Percentiles rank a stretch among this genome's conserved stretches.
Evolutionary conservation across 441 rosid species (phyloP).

Genomic region (Bocquillonia castaneifolia): DNA sequence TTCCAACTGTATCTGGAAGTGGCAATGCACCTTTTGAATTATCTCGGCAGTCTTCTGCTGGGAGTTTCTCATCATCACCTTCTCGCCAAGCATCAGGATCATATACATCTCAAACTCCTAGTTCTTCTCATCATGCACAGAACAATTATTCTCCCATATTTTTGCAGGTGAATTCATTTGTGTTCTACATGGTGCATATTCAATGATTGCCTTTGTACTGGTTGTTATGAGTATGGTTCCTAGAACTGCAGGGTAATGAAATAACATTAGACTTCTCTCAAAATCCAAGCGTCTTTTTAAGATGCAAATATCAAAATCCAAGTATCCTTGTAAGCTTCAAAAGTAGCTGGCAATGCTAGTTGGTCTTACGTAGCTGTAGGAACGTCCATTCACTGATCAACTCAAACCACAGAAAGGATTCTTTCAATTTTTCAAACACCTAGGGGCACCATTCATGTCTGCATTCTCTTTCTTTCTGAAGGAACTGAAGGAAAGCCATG

Average conservation of each 20-base stretch:
- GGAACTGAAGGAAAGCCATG: not conserved
- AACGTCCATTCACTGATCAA: not conserved
- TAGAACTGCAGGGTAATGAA: not conserved
- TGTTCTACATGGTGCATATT: not conserved
- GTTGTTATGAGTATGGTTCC: conserved; percentile 8
- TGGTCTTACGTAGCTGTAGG: not conserved
- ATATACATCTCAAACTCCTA: conserved; percentile 58
- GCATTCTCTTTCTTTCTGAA: not conserved
- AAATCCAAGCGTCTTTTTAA: not conserved
- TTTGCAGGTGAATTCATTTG: conserved; percentile 57
- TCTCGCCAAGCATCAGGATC: conserved; percentile 67
- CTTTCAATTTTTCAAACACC: not conserved
- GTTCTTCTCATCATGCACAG: conserved; percentile 70
- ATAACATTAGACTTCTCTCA: too few relatives aligned
- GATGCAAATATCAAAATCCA: too few relatives aligned
- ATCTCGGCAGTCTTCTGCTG: conserved; percentile 69
- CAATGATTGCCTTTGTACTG: conserved; percentile 1
- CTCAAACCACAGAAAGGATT: not conserved
- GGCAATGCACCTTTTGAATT: conserved; percentile 47
- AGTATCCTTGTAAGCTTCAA: not conserved
- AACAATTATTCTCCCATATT: conserved; percentile 92
- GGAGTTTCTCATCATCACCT: conserved; percentile 70
- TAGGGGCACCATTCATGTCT: not conserved
- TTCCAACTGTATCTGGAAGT: conserved; percentile 67
- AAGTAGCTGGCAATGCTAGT: too few relatives aligned